Base-by-base conservation (phyloP, 352 stramenopile species). In the Pythium graminicola region DNA sequence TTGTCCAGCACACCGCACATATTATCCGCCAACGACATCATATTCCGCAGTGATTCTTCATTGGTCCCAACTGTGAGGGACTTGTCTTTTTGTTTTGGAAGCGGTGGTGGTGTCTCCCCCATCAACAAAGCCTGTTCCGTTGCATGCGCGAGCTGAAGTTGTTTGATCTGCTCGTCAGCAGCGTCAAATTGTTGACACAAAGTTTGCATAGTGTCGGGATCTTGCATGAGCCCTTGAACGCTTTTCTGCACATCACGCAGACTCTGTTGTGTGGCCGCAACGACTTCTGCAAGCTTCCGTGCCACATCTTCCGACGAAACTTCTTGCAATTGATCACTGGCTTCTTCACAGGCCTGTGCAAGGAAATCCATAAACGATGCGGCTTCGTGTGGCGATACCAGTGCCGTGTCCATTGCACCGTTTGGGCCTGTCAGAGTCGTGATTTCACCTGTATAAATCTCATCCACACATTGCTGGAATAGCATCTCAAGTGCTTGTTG, bases 1-100 rank as follows among this genome's bases (percentile, higher is more conserved):
- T 86, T 70, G 46, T 89, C 75, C 68, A 92, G 76, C 13, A 78
- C 81, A 6, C 51, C 60, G 55, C 81, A 92, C 73, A 92, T 86
- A 39, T 64, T 83, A 49, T 87, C 81, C 3, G 78, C 64, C 40
- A 92, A 76, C 35, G 65, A 26, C 76, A 92, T 86, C 66, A 86
- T 75, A 50, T 73, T 76, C 51, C 76, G 78, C 49, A 92, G 68
- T 26, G 76, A 79, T 42, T 89, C 75, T 57, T 88, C 81, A 27
- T 88, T 36, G 14, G 9, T 72, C 0, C 67, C 57, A 14, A 66
- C 48, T 0, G 70, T 26, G 3, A 50, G 44, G 2, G 81, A 48
- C 20, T 62, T 17, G 10, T 46, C 39, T 46, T 13, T 23, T 19
- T 43, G 38, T 23, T 44, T 14, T 10, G 23, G 38, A 16, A 9